Conservation (phyloP, 2,329 filamentous ascomycete genomes). For the Penicillium sp. region DNA sequence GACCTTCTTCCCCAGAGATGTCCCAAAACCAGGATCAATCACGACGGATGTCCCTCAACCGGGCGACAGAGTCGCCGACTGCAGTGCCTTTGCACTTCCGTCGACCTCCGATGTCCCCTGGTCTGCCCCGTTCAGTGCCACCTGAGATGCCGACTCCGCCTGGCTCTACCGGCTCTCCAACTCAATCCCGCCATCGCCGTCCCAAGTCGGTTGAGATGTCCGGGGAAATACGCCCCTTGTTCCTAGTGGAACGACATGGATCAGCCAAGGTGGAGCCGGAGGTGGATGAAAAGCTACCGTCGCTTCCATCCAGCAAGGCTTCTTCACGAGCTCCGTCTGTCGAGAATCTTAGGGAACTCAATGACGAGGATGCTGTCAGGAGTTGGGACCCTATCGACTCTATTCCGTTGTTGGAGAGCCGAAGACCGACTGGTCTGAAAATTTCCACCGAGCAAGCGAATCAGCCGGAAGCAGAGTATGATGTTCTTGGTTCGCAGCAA, state of each 20-base stretch:
- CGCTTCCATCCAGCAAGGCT: conserved; percentile 53
- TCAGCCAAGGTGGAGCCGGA: conserved; percentile 42
- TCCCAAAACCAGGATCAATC: conserved; percentile 15
- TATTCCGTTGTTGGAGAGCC: conserved; percentile 24
- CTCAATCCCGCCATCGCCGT: conserved; percentile 45
- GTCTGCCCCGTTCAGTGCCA: conserved; percentile 43
- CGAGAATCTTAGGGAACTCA: conserved; percentile 38
- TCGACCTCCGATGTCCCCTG: conserved; percentile 49
- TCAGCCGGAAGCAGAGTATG: conserved; percentile 34
- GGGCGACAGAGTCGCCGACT: conserved; percentile 48
- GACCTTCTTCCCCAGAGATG: conserved; percentile 34
- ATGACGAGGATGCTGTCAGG: conserved; percentile 26
- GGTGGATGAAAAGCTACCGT: conserved; percentile 46
- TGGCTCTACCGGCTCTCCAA: conserved; percentile 40
- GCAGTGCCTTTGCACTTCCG: conserved; percentile 58
- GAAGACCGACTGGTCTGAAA: conserved; percentile 27
- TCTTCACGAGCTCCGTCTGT: conserved; percentile 49
- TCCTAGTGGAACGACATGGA: conserved; percentile 69
- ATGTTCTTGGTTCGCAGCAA: conserved; percentile 62
- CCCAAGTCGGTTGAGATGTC: conserved; percentile 51
- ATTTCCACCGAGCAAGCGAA: conserved; percentile 37
- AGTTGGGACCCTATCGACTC: conserved; percentile 34
- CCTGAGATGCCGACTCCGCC: conserved; percentile 9
- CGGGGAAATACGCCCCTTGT: conserved; percentile 76
- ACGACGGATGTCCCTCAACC: conserved; percentile 32